Evolutionary conservation across 805 yeast species (phyloP).

Genomic region (Saccharomyces paradoxus): DNA sequence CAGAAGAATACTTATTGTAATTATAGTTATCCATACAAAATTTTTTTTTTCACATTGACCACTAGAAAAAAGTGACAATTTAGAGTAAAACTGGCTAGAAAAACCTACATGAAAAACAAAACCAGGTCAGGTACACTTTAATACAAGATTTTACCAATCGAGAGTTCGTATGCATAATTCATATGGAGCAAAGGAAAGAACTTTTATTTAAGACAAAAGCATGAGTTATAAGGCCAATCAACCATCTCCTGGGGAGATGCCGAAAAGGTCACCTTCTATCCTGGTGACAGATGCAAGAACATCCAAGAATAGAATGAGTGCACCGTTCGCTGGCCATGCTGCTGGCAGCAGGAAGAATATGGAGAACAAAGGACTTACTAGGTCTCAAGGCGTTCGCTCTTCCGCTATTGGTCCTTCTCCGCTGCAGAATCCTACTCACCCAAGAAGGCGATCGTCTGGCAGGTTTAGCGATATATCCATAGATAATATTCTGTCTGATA

Average conservation of each 20-base stretch:
- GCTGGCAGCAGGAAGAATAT: conserved; percentile 19
- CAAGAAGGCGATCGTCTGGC: conserved; percentile 13
- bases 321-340: conserved; percentile 71
- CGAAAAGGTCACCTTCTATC: conserved; percentile 87
- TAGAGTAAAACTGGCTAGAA: not conserved
- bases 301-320: conserved; percentile 42
- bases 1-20: not conserved
- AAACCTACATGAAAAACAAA: not conserved
- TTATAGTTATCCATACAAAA: not conserved
- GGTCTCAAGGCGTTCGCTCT: conserved; percentile 5
- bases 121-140: not conserved
- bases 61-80: not conserved
- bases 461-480: conserved; percentile 74
- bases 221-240: conserved; percentile 1
- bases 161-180: not conserved
- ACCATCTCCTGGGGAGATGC: conserved; percentile 9
- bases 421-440: not conserved
- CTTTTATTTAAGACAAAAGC: not conserved
- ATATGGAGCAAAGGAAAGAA: not conserved
- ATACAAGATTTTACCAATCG: not conserved
- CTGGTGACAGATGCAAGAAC: conserved; percentile 83
- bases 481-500: conserved; percentile 65
- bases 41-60: not conserved
- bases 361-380: conserved; percentile 5
- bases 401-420: not conserved